A percentile compares a stretch with the other conserved stretches of the same genome.
Conservation (phyloP, 2,329 filamentous ascomycete species). For the Neopestalotiopsis rosae region DNA sequence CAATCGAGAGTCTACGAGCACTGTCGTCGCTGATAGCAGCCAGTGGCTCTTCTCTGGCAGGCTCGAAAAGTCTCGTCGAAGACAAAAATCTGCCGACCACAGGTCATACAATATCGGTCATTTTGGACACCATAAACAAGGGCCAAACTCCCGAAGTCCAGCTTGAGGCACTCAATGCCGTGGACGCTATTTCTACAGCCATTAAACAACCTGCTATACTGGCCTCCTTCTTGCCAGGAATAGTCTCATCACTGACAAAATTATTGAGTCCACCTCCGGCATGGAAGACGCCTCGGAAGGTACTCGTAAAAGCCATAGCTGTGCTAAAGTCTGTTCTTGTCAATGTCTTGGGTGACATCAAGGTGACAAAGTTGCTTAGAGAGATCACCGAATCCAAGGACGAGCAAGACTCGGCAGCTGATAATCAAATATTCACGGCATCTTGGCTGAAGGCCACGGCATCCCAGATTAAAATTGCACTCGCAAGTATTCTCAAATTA, state of each 20-base stretch:
- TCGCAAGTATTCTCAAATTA: conserved; percentile 78
- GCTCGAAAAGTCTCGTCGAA: conserved; percentile 56
- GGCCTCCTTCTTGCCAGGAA: conserved; percentile 86
- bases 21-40: conserved; percentile 70
- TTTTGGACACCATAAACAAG: conserved; percentile 75
- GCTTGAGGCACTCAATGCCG: conserved; percentile 67
- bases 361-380: conserved; percentile 51
- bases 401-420: conserved; percentile 29
- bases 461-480: conserved; percentile 80
- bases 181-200: conserved; percentile 66
- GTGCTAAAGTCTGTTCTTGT: conserved; percentile 61
- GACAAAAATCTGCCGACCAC: conserved; percentile 74
- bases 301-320: conserved; percentile 68
- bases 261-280: conserved; percentile 72
- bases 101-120: conserved; percentile 80
- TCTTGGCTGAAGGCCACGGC: conserved; percentile 82
- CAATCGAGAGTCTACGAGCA: conserved; percentile 72
- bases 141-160: conserved; percentile 72
- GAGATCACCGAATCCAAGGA: conserved; percentile 34
- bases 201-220: conserved; percentile 77
- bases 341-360: conserved; percentile 63
- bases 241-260: conserved; percentile 81
- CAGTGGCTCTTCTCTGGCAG: conserved; percentile 55
- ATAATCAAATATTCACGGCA: conserved; percentile 47
- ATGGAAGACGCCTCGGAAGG: conserved; percentile 57